A percentile compares a stretch with the other conserved stretches of the same genome.
Evolutionary conservation across 106 monocot species (phyloP).

Genomic region (Dendrobium nobile): DNA sequence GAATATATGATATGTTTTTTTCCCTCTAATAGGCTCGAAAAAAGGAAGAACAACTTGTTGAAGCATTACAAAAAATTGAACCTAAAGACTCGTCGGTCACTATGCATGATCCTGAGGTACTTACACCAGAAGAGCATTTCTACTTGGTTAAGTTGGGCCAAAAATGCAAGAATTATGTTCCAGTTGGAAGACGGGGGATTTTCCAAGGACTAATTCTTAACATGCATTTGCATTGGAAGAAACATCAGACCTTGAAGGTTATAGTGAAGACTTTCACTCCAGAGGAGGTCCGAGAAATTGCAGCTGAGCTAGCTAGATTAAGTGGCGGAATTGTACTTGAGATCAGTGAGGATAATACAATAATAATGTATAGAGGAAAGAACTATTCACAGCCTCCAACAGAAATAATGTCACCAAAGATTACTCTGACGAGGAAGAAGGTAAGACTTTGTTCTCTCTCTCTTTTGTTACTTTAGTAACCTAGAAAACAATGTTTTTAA

Average conservation of each 20-base stretch:
- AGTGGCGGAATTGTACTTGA: slow-evolving; percentile 95
- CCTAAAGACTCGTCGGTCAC: slow-evolving; percentile 52
- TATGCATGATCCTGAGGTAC: slow-evolving; percentile 85
- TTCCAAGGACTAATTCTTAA: slow-evolving; percentile 98
- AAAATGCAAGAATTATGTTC: slow-evolving; percentile 94
- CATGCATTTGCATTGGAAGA: slow-evolving; percentile 99
- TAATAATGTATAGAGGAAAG: slow-evolving; percentile 97
- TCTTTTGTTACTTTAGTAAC: background rate
- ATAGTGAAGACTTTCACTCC: slow-evolving; percentile 90
- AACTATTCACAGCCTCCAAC: slow-evolving; percentile 96
- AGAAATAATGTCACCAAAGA: slow-evolving; percentile 94
- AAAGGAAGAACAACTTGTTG: slow-evolving; percentile 69
- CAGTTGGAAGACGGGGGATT: slow-evolving; percentile 89
- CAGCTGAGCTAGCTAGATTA: slow-evolving; percentile 77
- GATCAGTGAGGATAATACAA: slow-evolving; percentile 71
- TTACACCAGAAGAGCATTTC: slow-evolving; percentile 98
- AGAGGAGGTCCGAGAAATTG: slow-evolving; percentile 82
- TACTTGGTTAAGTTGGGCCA: slow-evolving; percentile 82
- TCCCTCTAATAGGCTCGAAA: slow-evolving; percentile 44
- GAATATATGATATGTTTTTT: slow-evolving; percentile 5
- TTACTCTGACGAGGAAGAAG: slow-evolving; percentile 86
- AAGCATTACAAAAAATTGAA: slow-evolving; percentile 80
- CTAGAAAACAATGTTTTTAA: background rate
- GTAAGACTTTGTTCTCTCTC: slow-evolving; percentile 24
- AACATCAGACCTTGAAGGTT: slow-evolving; percentile 92